A percentile compares a stretch with the other conserved stretches of the same genome.
Evolutionary conservation across 345 rosid genomes (phyloP).

Genomic region (Litchi chinensis): DNA sequence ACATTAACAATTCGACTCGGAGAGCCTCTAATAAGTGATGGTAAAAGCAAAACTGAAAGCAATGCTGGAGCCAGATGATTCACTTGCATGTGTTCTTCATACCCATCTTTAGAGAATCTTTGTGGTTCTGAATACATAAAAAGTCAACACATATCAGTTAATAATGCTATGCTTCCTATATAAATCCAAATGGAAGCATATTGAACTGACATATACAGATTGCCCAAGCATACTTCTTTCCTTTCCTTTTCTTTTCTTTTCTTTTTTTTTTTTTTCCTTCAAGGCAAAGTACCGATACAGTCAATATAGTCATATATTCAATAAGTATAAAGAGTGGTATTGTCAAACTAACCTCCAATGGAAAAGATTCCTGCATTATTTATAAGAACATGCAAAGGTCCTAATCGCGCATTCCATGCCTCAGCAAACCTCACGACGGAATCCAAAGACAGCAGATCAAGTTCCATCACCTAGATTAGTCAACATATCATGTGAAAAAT

Average conservation of each 20-base stretch:
- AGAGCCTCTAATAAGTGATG: slow-evolving; percentile 90
- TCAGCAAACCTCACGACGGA: slow-evolving; percentile 73
- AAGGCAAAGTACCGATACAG: not conserved
- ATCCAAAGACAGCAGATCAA: slow-evolving; percentile 88
- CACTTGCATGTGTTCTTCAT: slow-evolving; percentile 97
- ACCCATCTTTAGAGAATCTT: slow-evolving; percentile 83
- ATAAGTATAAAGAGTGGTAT: not conserved
- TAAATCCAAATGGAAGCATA: not conserved
- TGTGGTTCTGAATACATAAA: slow-evolving; percentile 62
- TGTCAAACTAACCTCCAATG: slow-evolving; percentile 68
- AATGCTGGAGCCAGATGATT: slow-evolving; percentile 96
- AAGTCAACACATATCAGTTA: slow-evolving; percentile 23
- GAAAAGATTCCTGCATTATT: slow-evolving; percentile 96
- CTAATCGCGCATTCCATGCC: slow-evolving; percentile 63
- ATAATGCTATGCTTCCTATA: slow-evolving; percentile 10
- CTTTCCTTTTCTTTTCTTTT: too few species aligned
- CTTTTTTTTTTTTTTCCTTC: too few species aligned
- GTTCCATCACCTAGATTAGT: slow-evolving; percentile 75
- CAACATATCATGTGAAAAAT: slow-evolving; percentile 16
- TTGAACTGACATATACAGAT: not conserved
- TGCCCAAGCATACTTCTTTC: not conserved
- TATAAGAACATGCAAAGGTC: slow-evolving; percentile 82
- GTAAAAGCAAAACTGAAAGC: slow-evolving; percentile 85
- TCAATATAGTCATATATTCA: not conserved
- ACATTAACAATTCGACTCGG: slow-evolving; percentile 93